Conservation (phyloP, 345 rosid species). For the Hypericum perforatum region DNA sequence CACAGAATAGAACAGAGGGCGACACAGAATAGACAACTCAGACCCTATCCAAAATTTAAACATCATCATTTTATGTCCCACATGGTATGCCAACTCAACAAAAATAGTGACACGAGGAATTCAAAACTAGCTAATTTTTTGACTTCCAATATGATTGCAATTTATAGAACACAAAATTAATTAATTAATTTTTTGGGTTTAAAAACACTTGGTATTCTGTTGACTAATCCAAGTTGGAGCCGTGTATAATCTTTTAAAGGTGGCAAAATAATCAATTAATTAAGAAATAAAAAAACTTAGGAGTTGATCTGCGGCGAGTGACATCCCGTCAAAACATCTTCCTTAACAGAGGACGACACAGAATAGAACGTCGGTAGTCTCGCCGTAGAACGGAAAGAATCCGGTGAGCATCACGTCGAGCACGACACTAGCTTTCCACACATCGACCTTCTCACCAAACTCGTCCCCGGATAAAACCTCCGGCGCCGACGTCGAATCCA, state of each 20-base stretch:
- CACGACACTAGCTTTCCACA: constrained; percentile 27
- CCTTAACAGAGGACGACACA: constrained; percentile 18
- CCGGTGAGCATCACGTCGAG: constrained; percentile 24
- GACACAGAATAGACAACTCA: constrained; percentile 13
- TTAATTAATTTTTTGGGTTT: no score
- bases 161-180: no score
- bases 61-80: no score
- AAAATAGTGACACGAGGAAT: no score
- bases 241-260: no score
- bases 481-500: constrained; percentile 9
- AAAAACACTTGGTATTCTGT: no score
- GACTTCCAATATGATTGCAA: no score
- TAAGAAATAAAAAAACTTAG: constrained; percentile 8
- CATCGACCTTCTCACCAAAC: constrained; percentile 20
- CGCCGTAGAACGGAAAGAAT: constrained; percentile 22
- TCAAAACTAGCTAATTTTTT: no score
- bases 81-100: no score
- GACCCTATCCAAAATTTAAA: constrained; percentile 16
- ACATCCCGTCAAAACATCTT: constrained; percentile 21
- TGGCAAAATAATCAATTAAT: background rate
- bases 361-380: constrained; percentile 16
- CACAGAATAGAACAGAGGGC: constrained; percentile 15
- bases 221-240: no score
- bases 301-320: constrained; percentile 21
- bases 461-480: constrained; percentile 25